Percentiles rank a stretch among this genome's conserved stretches.
Evolutionary conservation across 2,329 filamentous ascomycete genomes (phyloP).

Genomic region (Beauveria pseudobassiana): DNA sequence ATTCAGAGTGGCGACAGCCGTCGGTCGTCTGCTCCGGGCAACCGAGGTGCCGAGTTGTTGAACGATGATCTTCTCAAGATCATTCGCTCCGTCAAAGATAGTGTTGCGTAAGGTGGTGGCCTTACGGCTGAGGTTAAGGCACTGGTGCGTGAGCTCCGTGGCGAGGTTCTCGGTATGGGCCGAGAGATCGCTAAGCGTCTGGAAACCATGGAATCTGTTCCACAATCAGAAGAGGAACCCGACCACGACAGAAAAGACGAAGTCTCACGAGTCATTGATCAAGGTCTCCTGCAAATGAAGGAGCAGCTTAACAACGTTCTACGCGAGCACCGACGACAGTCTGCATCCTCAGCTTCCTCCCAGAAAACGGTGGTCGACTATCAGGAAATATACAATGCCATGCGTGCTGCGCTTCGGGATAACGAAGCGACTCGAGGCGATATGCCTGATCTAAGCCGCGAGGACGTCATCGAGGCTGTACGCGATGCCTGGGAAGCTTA

Average conservation of each 20-base stretch:
- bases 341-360: conserved; percentile 54
- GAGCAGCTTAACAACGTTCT: conserved; percentile 76
- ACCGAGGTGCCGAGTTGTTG: conserved; percentile 45
- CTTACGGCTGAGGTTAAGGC: conserved; percentile 89
- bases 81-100: conserved; percentile 83
- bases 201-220: conserved; percentile 50
- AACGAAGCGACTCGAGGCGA: conserved; percentile 38
- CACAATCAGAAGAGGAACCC: conserved; percentile 36
- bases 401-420: conserved; percentile 67
- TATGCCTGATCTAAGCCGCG: conserved; percentile 52
- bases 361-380: conserved; percentile 60
- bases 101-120: conserved; percentile 78
- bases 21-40: conserved; percentile 36
- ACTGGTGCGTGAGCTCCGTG: conserved; percentile 79
- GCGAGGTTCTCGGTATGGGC: conserved; percentile 91
- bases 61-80: conserved; percentile 77
- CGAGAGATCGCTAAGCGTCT: conserved; percentile 80
- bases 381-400: conserved; percentile 77
- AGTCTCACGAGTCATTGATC: conserved; percentile 67
- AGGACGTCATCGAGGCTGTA: conserved; percentile 81
- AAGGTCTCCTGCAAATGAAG: conserved; percentile 74
- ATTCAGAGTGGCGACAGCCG: conserved; percentile 35
- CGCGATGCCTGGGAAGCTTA: conserved; percentile 90
- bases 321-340: conserved; percentile 65
- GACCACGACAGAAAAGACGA: conserved; percentile 58